These are phyloP conservation scores for Auricularia sp. DNA, from an alignment of 768 basidiomycete species.

Conservation along the genomic window DNA sequence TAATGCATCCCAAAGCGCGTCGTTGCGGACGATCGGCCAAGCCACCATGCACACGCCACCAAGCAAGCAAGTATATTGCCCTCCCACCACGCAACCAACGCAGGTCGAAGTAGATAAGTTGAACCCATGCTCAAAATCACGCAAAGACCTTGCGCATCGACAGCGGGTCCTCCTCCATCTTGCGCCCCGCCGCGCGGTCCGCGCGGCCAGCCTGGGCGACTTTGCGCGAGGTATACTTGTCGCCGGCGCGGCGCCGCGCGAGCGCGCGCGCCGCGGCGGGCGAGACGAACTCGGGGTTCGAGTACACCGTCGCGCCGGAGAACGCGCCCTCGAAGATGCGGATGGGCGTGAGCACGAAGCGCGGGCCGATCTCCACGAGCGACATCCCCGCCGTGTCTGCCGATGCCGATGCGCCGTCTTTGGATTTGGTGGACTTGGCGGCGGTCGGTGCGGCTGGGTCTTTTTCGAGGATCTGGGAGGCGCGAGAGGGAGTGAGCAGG, in stretches of 20 bases:
- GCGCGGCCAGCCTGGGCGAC: constrained; percentile 59
- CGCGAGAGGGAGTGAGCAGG: constrained; percentile 9
- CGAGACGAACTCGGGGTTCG: constrained; percentile 92
- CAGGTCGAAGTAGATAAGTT: no score
- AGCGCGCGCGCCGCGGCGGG: constrained; percentile 72
- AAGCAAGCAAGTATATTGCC: background rate
- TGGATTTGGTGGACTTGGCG: constrained; percentile 13
- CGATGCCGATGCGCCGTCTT: constrained; percentile 31
- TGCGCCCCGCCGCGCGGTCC: constrained; percentile 52
- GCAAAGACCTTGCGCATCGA: constrained; percentile 86
- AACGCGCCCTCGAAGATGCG: constrained; percentile 98
- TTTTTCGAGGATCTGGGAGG: constrained; percentile 72
- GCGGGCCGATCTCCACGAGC: constrained; percentile 94
- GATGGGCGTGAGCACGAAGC: constrained; percentile 95
- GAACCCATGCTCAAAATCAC: constrained; percentile 26
- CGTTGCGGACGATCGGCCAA: no score
- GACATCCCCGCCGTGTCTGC: constrained; percentile 32
- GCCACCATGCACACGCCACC: no score
- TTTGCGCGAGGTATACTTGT: constrained; percentile 76
- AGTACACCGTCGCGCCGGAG: constrained; percentile 86
- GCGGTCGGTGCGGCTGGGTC: constrained; percentile 40
- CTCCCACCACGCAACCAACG: background rate
- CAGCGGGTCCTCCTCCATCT: constrained; percentile 63
- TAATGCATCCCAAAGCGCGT: no score
- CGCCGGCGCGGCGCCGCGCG: constrained; percentile 59